These are phyloP conservation scores for Globisporangium sylvaticum DNA, from an alignment of 352 stramenopile genomes.

Conservation along the genomic window DNA sequence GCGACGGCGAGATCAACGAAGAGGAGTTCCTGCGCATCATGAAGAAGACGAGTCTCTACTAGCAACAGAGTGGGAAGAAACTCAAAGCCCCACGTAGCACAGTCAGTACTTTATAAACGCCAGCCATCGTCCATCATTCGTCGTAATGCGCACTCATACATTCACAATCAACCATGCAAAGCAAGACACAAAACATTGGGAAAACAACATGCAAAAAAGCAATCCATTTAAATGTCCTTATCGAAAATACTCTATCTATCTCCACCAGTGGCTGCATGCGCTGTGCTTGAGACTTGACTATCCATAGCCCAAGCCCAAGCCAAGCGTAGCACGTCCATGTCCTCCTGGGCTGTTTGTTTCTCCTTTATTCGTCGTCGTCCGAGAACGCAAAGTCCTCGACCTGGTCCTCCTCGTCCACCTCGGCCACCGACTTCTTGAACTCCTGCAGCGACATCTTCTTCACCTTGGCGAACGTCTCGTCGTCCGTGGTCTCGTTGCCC, in stretches of 20 bases:
- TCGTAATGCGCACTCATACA: neutral
- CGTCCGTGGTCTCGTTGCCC: slow-evolving; percentile 42
- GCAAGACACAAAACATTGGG: neutral
- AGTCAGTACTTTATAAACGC: neutral
- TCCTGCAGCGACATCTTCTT: slow-evolving; percentile 83
- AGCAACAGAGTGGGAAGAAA: neutral
- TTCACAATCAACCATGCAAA: neutral
- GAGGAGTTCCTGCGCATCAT: slow-evolving; percentile 97
- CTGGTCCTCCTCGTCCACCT: slow-evolving; percentile 65
- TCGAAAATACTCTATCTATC: slow-evolving; percentile 17
- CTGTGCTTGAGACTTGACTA: neutral
- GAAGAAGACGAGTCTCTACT: slow-evolving; percentile 93
- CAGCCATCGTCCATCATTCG: neutral
- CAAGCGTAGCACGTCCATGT: too few species aligned
- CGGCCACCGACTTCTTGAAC: slow-evolving; percentile 73
- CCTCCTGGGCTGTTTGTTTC: neutral
- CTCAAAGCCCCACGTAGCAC: neutral
- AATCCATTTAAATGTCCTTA: slow-evolving; percentile 5
- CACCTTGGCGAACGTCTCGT: slow-evolving; percentile 66
- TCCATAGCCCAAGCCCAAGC: too few species aligned
- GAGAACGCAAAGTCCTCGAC: slow-evolving; percentile 81
- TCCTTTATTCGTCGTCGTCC: slow-evolving; percentile 53
- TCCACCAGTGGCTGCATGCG: neutral
- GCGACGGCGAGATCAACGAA: slow-evolving; percentile 95
- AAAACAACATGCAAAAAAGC: slow-evolving; percentile 8